Percentiles rank a stretch among this genome's conserved stretches.
phyloP scores from a whole-genome alignment of 192 early-diverging fungal genomes.

The Entophlyctis helioformis region DNA sequence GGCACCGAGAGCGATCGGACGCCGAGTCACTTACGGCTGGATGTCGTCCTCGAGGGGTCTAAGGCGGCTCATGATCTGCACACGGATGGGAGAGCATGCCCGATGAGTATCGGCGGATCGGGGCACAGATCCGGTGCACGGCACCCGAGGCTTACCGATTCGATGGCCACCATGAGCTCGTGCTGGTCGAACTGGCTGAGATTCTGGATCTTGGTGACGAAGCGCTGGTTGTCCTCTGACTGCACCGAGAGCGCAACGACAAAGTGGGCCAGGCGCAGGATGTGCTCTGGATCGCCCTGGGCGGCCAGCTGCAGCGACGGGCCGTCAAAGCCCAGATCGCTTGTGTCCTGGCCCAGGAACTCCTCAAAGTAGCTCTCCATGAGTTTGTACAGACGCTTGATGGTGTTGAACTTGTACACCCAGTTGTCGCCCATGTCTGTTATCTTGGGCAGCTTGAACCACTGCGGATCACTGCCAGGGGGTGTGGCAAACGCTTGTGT shows the following conservation, averaged over 20 bases:
- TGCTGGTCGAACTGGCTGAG: slow-evolving; percentile 62
- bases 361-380: slow-evolving; percentile 80
- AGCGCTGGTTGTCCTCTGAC: slow-evolving; percentile 68
- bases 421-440: slow-evolving; percentile 81
- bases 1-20: too few relatives aligned
- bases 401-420: slow-evolving; percentile 86
- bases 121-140: too few relatives aligned
- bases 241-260: slow-evolving; percentile 80
- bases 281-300: too few relatives aligned
- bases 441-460: slow-evolving; percentile 72
- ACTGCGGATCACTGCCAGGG: slow-evolving; percentile 61
- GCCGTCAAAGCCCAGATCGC: slow-evolving; percentile 47
- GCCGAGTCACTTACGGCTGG: too few relatives aligned
- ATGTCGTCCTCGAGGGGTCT: too few relatives aligned
- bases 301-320: too few relatives aligned
- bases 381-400: slow-evolving; percentile 82
- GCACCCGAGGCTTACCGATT: slow-evolving; percentile 54
- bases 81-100: too few relatives aligned
- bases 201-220: slow-evolving; percentile 75
- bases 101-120: too few relatives aligned
- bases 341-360: slow-evolving; percentile 50
- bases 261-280: slow-evolving; percentile 69
- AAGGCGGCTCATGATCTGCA: too few relatives aligned
- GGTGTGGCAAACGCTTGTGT: neutral
- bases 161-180: slow-evolving; percentile 83